Base-by-base conservation (phyloP, 805 yeast species). In the Lipomyces chichibuensis region DNA sequence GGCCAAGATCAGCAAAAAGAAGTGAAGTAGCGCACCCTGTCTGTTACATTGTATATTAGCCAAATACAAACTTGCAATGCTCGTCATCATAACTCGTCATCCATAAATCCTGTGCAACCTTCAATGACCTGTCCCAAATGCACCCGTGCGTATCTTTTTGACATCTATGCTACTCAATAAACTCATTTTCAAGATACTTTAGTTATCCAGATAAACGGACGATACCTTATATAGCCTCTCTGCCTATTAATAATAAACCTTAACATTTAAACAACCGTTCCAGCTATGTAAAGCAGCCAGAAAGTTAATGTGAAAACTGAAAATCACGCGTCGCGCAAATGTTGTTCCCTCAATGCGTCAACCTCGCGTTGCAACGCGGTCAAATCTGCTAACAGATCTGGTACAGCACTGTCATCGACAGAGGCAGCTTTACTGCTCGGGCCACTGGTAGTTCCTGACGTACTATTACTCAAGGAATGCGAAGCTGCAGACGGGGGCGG, bases 311-410 rank as follows among this genome's bases (percentile, higher is more conserved):
- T 3, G 23, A n/a, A n/a, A 20, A 14, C 13, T n/a, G 11, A 32
- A 17, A 7, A 9, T 7, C 9, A 33, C 20, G 46, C 25, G 39
- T 29, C 59, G 29, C 32, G 20, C 39, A 62, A 23, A 49, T 67
- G 67, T 49, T 63, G 70, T 57, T 39, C 43, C 23, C 71, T 55
- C 54, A 69, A 23, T 17, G 61, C 70, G 39, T 71, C 73, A 20
- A 71, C 65, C 39, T 71, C 69, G 32, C 54, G 56, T 43, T 70
- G 71, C 59, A 71, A 52, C 20, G 68, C 65, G 3, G 67, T 65
- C 55, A 71, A 43, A 60, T 68, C 72, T 25, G 73, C 73, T 33
- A 71, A 49, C 53, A 71, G 59, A 57, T 68, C 73, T 11, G 69
- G 65, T 17, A 59, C 68, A 2, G 33, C 59, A 32, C 56, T 49